Percentiles rank a stretch among this genome's conserved stretches.
These are phyloP conservation scores for Malus orientalis DNA, from an alignment of 306 rosid species.

Conservation along the genomic window DNA sequence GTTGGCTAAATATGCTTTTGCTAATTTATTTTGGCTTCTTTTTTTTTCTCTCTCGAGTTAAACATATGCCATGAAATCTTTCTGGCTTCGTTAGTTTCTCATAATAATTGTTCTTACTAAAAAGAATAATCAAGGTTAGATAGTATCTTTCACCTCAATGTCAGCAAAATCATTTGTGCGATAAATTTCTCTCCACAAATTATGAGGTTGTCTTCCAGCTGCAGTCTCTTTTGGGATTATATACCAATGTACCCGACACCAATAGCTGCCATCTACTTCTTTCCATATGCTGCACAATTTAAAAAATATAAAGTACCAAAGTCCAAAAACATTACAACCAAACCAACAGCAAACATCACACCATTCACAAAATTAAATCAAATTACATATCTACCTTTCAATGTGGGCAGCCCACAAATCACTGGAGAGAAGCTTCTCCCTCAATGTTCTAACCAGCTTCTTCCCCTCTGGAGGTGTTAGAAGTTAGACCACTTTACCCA, in stretches of 20 bases:
- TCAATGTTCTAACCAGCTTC: constrained; percentile 55
- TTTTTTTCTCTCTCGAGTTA: not conserved
- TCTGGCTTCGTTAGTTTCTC: not conserved
- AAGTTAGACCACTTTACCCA: constrained; percentile 43
- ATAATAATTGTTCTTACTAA: not conserved
- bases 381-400: constrained; percentile 29
- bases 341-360: not conserved
- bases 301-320: constrained; percentile 5
- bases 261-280: constrained; percentile 58
- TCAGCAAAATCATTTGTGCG: constrained; percentile 69
- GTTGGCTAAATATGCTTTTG: not conserved
- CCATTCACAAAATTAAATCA: not conserved
- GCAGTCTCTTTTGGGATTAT: constrained; percentile 86
- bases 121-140: constrained; percentile 12
- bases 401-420: constrained; percentile 82
- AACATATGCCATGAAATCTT: not conserved
- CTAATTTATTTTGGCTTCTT: not conserved
- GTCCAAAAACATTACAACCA: not conserved
- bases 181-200: constrained; percentile 81
- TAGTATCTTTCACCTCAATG: constrained; percentile 53
- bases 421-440: constrained; percentile 82
- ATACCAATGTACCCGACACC: constrained; percentile 79
- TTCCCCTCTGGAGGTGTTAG: constrained; percentile 63
- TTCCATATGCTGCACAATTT: constrained; percentile 61
- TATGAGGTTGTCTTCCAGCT: constrained; percentile 83